phyloP scores from a whole-genome alignment of 495 filamentous ascomycete species.

The Trichoderma reesei region DNA sequence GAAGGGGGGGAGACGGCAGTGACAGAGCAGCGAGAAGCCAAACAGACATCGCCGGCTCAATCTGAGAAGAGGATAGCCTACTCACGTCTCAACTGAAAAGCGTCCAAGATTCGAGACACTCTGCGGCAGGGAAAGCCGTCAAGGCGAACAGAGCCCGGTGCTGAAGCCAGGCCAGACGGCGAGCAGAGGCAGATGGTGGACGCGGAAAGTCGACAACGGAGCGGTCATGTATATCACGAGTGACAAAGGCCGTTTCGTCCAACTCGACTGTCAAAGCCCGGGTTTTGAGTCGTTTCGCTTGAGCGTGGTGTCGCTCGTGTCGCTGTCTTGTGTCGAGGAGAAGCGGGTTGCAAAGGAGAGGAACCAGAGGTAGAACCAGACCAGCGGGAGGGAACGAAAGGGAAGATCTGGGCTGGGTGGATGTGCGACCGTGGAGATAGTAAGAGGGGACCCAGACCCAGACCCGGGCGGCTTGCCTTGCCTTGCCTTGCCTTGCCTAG shows the following conservation, averaged over 20 bases:
- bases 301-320: too few relatives aligned
- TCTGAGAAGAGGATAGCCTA: not conserved
- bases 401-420: constrained; percentile 4
- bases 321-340: not conserved
- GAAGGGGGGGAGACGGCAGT: not conserved
- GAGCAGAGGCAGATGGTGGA: not conserved
- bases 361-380: not conserved
- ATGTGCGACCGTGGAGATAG: constrained; percentile 7
- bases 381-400: not conserved
- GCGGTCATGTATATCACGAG: not conserved
- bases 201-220: not conserved
- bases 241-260: not conserved
- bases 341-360: not conserved
- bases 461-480: too few relatives aligned
- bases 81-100: not conserved
- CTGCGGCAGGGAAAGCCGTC: not conserved
- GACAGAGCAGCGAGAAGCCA: not conserved
- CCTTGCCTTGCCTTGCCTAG: too few relatives aligned
- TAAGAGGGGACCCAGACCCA: not conserved
- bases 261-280: too few relatives aligned
- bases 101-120: not conserved
- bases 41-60: not conserved
- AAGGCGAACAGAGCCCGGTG: not conserved
- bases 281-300: too few relatives aligned
- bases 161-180: not conserved